Percentiles rank a stretch among this genome's conserved stretches.
phyloP scores from a whole-genome alignment of 345 rosid species.

The Hibiscus tridactylites region DNA sequence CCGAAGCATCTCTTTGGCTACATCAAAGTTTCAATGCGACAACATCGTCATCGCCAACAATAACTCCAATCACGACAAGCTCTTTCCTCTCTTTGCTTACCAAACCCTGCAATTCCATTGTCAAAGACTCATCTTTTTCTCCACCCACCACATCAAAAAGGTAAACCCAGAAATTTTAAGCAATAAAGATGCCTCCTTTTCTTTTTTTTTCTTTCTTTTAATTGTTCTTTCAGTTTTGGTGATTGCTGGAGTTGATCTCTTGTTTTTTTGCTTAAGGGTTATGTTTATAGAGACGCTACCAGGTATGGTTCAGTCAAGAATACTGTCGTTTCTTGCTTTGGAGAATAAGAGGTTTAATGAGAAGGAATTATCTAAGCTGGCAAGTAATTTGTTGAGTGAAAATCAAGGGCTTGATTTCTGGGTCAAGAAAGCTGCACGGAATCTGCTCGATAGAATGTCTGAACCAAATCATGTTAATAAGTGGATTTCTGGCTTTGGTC shows the following conservation, averaged over 20 bases:
- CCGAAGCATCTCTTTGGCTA: constrained; percentile 65
- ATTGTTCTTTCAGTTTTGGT: neutral
- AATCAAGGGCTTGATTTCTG: constrained; percentile 40
- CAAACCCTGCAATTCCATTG: constrained; percentile 21
- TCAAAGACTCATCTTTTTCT: constrained; percentile 15
- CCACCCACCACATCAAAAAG: constrained; percentile 29
- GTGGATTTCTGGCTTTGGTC: constrained; percentile 31
- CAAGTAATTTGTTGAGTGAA: constrained; percentile 34
- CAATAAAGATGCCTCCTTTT: neutral
- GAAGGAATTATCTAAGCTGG: constrained; percentile 40
- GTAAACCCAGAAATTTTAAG: constrained; percentile 21
- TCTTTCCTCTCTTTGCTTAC: constrained; percentile 4
- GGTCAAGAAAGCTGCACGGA: constrained; percentile 54
- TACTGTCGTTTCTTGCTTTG: constrained; percentile 48
- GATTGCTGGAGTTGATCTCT: neutral
- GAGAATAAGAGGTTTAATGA: constrained; percentile 44
- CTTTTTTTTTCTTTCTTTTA: no score
- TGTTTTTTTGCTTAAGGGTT: constrained; percentile 23
- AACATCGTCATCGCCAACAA: constrained; percentile 16
- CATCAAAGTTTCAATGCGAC: constrained; percentile 33
- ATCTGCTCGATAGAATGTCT: constrained; percentile 31
- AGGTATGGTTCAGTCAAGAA: constrained; percentile 47
- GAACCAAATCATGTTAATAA: constrained; percentile 17
- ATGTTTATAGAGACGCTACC: constrained; percentile 71
- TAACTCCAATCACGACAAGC: constrained; percentile 43